Percentiles rank a stretch among this genome's conserved stretches.
Evolutionary conservation across 805 yeast species (phyloP).

Genomic region (Metahyphopichia silvanorum): DNA sequence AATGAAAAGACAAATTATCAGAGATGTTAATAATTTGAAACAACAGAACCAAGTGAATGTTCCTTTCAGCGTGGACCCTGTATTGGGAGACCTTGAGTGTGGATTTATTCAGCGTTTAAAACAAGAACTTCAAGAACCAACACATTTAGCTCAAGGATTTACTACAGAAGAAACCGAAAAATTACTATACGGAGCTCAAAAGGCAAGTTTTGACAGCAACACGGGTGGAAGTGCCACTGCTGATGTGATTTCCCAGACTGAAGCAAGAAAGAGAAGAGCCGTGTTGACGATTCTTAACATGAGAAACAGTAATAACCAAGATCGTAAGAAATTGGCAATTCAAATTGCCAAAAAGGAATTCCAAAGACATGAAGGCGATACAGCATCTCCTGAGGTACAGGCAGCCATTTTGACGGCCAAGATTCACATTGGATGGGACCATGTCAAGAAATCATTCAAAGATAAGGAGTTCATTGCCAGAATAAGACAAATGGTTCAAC

Average conservation of each 20-base stretch:
- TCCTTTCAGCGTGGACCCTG: conserved; percentile 66
- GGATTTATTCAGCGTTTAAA: conserved; percentile 67
- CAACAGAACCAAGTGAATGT: conserved; percentile 31
- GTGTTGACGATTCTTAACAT: conserved; percentile 69
- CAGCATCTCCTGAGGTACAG: conserved; percentile 94
- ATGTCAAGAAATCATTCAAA: conserved; percentile 62
- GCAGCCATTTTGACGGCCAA: conserved; percentile 86
- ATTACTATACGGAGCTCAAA: conserved; percentile 73
- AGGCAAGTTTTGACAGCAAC: conserved; percentile 45
- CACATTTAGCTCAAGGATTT: conserved; percentile 58
- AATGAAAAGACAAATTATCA: conserved; percentile 37
- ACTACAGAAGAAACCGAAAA: conserved; percentile 67
- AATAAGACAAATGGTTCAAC: conserved; percentile 81
- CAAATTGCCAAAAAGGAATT: conserved; percentile 75
- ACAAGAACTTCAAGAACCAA: conserved; percentile 64
- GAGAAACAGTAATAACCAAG: conserved; percentile 63
- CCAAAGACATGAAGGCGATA: conserved; percentile 80
- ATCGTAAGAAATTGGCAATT: conserved; percentile 55
- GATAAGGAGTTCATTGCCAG: conserved; percentile 68
- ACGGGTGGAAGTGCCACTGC: conserved; percentile 20
- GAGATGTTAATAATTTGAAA: conserved; percentile 39
- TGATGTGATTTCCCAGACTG: conserved; percentile 26
- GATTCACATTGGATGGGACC: conserved; percentile 74
- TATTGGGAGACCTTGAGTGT: conserved; percentile 65
- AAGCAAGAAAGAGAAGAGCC: conserved; percentile 62